These are phyloP conservation scores for rapeseed (Brassica napus) DNA, from an alignment of 345 rosid species.

Conservation along the genomic window DNA sequence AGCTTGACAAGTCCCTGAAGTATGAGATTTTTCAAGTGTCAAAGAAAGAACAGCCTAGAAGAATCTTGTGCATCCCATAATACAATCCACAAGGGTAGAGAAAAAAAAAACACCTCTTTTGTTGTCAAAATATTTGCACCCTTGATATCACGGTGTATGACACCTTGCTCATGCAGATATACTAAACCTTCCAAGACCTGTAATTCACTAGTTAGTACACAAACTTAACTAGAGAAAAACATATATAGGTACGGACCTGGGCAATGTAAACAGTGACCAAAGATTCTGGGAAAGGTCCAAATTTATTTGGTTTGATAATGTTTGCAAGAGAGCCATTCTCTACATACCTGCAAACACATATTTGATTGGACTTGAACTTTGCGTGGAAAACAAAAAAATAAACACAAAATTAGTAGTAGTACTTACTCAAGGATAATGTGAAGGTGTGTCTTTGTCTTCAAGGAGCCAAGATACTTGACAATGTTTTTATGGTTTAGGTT, in stretches of 20 bases:
- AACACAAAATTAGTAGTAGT: slow-evolving; percentile 14
- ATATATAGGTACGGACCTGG: slow-evolving; percentile 58
- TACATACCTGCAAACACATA: slow-evolving; percentile 64
- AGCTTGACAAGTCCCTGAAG: slow-evolving; percentile 96
- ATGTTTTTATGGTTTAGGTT: slow-evolving; percentile 97
- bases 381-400: slow-evolving; percentile 2
- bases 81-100: slow-evolving; percentile 1
- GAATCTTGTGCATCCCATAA: slow-evolving; percentile 12
- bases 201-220: slow-evolving; percentile 31
- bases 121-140: slow-evolving; percentile 98
- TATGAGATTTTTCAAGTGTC: slow-evolving; percentile 22
- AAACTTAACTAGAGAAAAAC: slow-evolving; percentile 27
- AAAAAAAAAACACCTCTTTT: slow-evolving; percentile 62
- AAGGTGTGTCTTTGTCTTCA: slow-evolving; percentile 90
- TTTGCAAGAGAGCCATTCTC: slow-evolving; percentile 99
- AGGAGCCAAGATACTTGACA: slow-evolving; percentile 93
- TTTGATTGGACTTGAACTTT: background rate
- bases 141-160: slow-evolving; percentile 98
- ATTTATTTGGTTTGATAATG: slow-evolving; percentile 95
- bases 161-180: slow-evolving; percentile 97
- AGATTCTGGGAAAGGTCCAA: slow-evolving; percentile 97
- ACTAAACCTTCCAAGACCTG: slow-evolving; percentile 98
- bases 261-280: slow-evolving; percentile 96
- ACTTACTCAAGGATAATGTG: slow-evolving; percentile 98
- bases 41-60: slow-evolving; percentile 16